A percentile compares a stretch with the other conserved stretches of the same genome.
phyloP scores from a whole-genome alignment of 768 basidiomycete genomes.

The Russula sp. region DNA sequence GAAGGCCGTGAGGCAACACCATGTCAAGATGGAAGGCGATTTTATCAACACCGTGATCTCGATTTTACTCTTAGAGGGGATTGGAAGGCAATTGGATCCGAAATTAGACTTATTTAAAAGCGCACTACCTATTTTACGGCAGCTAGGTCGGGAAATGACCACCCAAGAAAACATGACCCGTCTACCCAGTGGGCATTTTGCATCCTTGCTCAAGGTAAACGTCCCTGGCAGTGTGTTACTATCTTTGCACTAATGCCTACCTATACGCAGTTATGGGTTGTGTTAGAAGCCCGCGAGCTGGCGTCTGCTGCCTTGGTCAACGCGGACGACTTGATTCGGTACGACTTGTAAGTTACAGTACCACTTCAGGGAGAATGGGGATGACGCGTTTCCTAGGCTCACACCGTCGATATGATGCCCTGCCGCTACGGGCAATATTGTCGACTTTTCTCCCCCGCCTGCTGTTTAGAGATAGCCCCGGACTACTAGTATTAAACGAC shows the following conservation, averaged over 20 bases:
- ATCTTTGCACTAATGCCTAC: constrained; percentile 9
- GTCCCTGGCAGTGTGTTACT: not conserved
- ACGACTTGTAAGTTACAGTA: constrained; percentile 62
- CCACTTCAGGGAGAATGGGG: constrained; percentile 4
- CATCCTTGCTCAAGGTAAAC: constrained; percentile 79
- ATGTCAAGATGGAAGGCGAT: constrained; percentile 98
- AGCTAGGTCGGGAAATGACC: constrained; percentile 89
- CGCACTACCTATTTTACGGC: constrained; percentile 87
- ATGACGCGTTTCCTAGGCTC: constrained; percentile 38
- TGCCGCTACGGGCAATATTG: no score
- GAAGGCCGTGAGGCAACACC: constrained; percentile 78
- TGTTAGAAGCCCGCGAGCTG: constrained; percentile 86
- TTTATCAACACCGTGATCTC: constrained; percentile 98
- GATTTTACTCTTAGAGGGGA: constrained; percentile 89
- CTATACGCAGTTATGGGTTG: constrained; percentile 71
- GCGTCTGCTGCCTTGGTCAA: constrained; percentile 73
- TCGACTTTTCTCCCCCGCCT: not conserved
- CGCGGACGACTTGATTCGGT: constrained; percentile 80
- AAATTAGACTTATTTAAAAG: constrained; percentile 91
- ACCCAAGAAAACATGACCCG: constrained; percentile 57
- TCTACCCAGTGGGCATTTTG: constrained; percentile 65
- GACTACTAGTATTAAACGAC: not conserved
- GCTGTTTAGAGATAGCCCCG: not conserved
- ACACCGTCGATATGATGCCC: constrained; percentile 40
- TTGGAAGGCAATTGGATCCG: constrained; percentile 91